These are phyloP conservation scores for Paraurostyla sp. DNA, from an alignment of 73 alveolate genomes.

Conservation along the genomic window DNA sequence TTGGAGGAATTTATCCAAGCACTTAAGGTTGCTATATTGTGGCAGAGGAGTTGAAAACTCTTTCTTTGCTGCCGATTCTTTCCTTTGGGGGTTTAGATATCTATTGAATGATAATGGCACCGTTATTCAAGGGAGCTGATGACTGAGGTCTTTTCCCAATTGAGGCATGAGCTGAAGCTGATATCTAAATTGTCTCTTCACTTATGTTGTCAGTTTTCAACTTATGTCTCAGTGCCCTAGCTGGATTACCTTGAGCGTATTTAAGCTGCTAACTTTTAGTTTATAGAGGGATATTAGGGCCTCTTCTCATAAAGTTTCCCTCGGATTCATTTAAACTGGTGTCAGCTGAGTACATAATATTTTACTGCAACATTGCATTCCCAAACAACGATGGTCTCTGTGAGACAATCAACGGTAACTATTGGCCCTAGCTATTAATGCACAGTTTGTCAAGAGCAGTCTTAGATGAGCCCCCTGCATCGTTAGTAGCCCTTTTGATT, in stretches of 20 bases:
- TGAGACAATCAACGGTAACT: background rate
- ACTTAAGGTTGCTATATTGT: background rate
- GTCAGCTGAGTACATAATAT: constrained; percentile 29
- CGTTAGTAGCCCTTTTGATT: background rate
- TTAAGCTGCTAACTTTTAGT: background rate
- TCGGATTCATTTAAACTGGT: background rate
- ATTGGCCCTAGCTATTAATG: background rate
- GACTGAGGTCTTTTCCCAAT: constrained; percentile 37
- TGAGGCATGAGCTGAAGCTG: background rate
- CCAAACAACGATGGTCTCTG: constrained; percentile 48
- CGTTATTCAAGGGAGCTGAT: background rate
- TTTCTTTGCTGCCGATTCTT: constrained; percentile 8
- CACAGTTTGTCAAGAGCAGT: constrained; percentile 20
- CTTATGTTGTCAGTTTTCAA: background rate
- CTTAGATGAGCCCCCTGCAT: background rate
- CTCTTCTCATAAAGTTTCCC: background rate
- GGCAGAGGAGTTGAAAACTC: background rate
- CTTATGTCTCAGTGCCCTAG: constrained; percentile 30
- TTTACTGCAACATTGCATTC: constrained; percentile 18
- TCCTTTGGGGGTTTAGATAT: background rate
- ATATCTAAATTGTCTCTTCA: background rate
- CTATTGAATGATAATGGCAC: background rate
- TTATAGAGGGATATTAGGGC: background rate
- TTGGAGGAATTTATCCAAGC: background rate
- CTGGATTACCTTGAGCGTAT: constrained; percentile 50